Base-by-base conservation (phyloP, 2,329 filamentous ascomycete genomes). In the Fulvia fulva region DNA sequence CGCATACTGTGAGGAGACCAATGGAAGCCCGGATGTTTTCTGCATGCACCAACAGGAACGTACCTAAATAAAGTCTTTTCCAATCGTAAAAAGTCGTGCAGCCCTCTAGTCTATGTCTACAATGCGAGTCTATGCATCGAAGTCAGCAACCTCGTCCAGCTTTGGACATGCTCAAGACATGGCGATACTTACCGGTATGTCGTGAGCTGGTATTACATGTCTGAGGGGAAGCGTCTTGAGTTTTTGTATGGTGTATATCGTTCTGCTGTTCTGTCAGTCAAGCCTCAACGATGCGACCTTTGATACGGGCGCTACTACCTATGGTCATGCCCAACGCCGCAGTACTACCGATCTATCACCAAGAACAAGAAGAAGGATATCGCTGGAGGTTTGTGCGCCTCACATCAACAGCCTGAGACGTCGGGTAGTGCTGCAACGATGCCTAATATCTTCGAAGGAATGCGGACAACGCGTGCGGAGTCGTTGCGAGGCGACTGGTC, bases 71-170 rank as follows among this genome's bases (percentile, higher is more conserved):
- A 62, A 60, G 47, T 64, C 58, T 63, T 62, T n/a, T 44, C 32
- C 49, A 49, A 53, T 68, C 66, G 65, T 68, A 59, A 67, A 44
- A 55, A 59, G 59, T 69, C 68, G 68, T 69, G 51, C 67, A 61
- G 32, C 60, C 59, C 62, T 69, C 67, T 69, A 70, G 57, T 70
- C 68, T 70, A 70, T 70, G 67, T 70, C 67, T 70, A 69, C 63
- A 66, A 57, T 50, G 25, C 22, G 23, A 30, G 16, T 21, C 47
- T 50, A 19, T 11, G 47, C 26, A 28, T 47, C 25, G 4, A 25
- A 16, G 22, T 52, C 26, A 57, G 44, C 25, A 51, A 19, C 4
- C 44, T 25, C 12, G 3, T 19, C 25, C 44, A 16, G 25, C 44
- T 12, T 47, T 22, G 9, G 41, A 22, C 8, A 44, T 19, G 9